phyloP scores from a whole-genome alignment of 768 basidiomycete species.

The Lactifluus echinatus region DNA sequence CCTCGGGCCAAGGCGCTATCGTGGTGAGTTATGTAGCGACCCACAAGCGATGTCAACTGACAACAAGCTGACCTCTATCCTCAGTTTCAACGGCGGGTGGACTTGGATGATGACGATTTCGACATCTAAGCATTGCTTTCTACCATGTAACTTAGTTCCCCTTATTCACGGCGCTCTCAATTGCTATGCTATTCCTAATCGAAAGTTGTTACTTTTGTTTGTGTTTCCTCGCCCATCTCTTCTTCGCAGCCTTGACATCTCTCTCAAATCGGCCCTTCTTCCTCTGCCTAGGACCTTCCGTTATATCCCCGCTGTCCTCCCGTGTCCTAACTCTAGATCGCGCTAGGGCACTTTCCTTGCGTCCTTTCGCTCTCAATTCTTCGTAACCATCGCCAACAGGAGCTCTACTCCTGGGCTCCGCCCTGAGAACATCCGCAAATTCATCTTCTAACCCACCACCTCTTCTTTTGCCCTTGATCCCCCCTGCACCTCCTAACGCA shows the following conservation, averaged over 20 bases:
- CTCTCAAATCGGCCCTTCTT: constrained; percentile 39
- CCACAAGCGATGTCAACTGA: background rate
- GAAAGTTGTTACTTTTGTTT: constrained; percentile 13
- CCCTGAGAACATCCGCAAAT: constrained; percentile 69
- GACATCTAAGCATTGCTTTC: constrained; percentile 21
- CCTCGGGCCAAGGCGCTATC: constrained; percentile 32
- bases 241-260: constrained; percentile 33
- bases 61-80: background rate
- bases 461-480: constrained; percentile 38
- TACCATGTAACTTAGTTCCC: background rate
- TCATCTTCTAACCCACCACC: constrained; percentile 76
- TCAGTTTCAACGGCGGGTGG: constrained; percentile 23
- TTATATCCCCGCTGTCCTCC: constrained; percentile 27
- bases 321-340: constrained; percentile 40
- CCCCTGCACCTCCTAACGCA: constrained; percentile 66
- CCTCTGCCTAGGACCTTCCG: constrained; percentile 28
- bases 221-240: constrained; percentile 18
- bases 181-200: background rate
- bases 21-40: constrained; percentile 27
- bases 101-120: constrained; percentile 27
- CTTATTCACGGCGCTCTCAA: no score
- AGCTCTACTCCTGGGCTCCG: constrained; percentile 36
- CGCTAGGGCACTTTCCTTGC: constrained; percentile 51
- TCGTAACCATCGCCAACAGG: constrained; percentile 71
- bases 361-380: constrained; percentile 59